Base-by-base conservation (phyloP, 1,139 yeast genomes). In the Suhomyces kunorum region DNA sequence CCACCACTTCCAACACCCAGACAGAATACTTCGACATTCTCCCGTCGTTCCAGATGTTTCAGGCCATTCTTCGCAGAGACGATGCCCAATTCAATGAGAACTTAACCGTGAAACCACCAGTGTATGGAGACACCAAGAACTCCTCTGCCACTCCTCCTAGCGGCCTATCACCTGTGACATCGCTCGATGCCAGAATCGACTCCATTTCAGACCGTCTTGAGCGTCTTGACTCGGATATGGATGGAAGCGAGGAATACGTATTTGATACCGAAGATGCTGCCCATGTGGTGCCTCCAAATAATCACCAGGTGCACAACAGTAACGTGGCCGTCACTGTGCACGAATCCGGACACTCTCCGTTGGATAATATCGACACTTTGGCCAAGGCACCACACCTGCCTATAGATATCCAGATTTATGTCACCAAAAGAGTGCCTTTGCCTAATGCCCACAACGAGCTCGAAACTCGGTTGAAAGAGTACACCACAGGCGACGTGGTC, bases 11-110 rank as follows among this genome's bases (percentile, higher is more conserved):
- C 1, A 53, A 61, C 27, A 54, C 71, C 2, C 71, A 66, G 29
- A 71, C 76, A 0, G 75, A 71, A 43, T 71, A 70, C 49, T 72
- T 71, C 48, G 84, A 80, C 51, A 71, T 80, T 3, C 57, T 80
- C 32, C 86, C 86, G 1, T 78, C 84, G 1, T 81, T 80, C 53
- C 83, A 79, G 49, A 78, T 80, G 82, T 79, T 76, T 49, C 80
- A 76, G 48, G 69, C 78, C 19, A 68, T 80, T 42, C 64, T 80
- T 44, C 74, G 74, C 43, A 53, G 83, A 40, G 74, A 71, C 45
- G 74, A 69, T 42, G 51, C 53, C 27, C 77, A 73, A 48, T 72
- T 72, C 43, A 58, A 54, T 39, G 78, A 72, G 44, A 63, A 68
- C 42, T 54, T 65, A 16, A 50, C 59, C 14, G 63, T 63, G 0